phyloP scores from a whole-genome alignment of 2,329 filamentous ascomycete genomes.

The Zasmidium citrigriseum region DNA sequence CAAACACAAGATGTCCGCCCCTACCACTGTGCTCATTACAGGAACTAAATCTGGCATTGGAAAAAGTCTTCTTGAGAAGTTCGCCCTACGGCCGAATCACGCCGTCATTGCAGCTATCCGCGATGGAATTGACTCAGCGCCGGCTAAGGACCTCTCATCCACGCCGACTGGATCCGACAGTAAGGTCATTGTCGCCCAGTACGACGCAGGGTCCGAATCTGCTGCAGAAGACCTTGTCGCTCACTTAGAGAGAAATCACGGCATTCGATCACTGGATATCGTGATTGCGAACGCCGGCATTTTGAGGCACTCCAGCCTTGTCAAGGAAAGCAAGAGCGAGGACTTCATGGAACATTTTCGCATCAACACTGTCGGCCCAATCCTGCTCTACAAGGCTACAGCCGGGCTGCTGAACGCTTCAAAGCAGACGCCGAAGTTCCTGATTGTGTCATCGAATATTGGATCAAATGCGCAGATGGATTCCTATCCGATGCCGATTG shows the following conservation, averaged over 20 bases:
- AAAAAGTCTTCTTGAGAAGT: neutral
- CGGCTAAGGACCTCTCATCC: neutral
- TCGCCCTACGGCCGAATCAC: neutral
- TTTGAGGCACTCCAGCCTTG: neutral
- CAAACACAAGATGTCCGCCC: neutral
- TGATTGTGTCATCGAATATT: neutral
- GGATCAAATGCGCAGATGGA: neutral
- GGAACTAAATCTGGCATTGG: neutral
- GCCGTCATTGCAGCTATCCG: conserved; percentile 1
- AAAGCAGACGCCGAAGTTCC: neutral
- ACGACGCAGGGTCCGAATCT: neutral
- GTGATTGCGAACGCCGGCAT: neutral
- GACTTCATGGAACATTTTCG: neutral
- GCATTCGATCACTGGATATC: neutral
- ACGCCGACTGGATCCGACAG: neutral
- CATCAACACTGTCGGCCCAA: neutral
- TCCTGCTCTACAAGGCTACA: neutral
- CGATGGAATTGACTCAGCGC: neutral
- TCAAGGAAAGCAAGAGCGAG: neutral
- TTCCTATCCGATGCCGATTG: neutral
- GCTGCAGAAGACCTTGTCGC: neutral
- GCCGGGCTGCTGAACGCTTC: neutral
- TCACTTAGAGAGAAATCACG: neutral
- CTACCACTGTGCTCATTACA: neutral
- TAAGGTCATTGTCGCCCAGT: neutral